These are phyloP conservation scores for Cyphellophora europaea DNA, from an alignment of 2,329 filamentous ascomycete species.

Conservation along the genomic window DNA sequence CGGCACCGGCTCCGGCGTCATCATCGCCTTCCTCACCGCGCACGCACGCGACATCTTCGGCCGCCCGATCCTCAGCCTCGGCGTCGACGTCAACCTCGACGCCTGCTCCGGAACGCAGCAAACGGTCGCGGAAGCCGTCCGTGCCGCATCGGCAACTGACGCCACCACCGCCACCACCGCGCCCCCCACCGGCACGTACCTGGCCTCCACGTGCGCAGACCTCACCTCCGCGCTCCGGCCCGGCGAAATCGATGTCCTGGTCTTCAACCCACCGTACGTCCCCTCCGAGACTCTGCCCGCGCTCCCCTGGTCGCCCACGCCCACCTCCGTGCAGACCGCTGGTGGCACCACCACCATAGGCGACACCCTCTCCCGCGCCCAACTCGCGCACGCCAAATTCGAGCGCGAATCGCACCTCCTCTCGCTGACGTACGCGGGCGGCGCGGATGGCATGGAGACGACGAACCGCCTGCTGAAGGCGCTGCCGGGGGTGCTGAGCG, in stretches of 20 bases:
- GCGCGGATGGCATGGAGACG: constrained; percentile 84
- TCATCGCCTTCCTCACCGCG: constrained; percentile 78
- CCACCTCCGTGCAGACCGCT: not conserved
- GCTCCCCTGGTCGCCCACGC: constrained; percentile 25
- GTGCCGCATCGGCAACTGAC: constrained; percentile 20
- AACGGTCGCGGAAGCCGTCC: constrained; percentile 52
- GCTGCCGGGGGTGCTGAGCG: constrained; percentile 55
- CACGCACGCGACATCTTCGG: constrained; percentile 67
- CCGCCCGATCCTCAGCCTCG: constrained; percentile 59
- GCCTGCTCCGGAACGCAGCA: constrained; percentile 67
- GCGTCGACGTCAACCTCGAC: constrained; percentile 75
- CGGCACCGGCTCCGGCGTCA: constrained; percentile 84
- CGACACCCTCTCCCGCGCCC: not conserved
- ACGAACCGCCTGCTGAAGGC: constrained; percentile 68
- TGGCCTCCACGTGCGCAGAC: constrained; percentile 63
- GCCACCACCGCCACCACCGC: not conserved
- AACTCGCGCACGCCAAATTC: constrained; percentile 37
- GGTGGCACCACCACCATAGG: not conserved
- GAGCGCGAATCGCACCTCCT: constrained; percentile 77
- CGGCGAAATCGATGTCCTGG: constrained; percentile 64
- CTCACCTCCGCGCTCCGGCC: constrained; percentile 53
- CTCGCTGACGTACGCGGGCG: constrained; percentile 80
- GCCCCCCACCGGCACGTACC: constrained; percentile 32
- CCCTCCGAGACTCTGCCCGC: constrained; percentile 68
- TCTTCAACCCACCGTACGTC: constrained; percentile 97